These are phyloP conservation scores for Hericium rajendrae DNA, from an alignment of 768 basidiomycete species.

Conservation along the genomic window DNA sequence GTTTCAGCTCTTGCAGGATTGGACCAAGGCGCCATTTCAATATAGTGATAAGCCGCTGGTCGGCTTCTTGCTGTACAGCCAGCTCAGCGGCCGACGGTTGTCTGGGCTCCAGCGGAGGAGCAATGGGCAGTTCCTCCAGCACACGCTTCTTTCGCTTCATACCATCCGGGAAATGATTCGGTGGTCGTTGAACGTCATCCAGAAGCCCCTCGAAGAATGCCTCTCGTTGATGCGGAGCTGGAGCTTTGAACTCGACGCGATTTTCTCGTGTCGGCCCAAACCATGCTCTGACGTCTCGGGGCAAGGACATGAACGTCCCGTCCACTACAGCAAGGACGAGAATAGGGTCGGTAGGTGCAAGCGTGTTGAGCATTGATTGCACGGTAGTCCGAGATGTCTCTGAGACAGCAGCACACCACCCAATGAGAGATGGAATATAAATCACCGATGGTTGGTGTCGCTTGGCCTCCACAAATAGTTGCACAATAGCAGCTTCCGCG, in stretches of 20 bases:
- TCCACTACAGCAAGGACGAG: constrained; percentile 86
- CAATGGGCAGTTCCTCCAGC: constrained; percentile 77
- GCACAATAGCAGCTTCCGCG: constrained; percentile 85
- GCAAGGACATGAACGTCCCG: constrained; percentile 57
- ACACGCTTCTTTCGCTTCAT: constrained; percentile 74
- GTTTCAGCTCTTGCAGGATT: constrained; percentile 79
- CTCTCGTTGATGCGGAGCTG: constrained; percentile 45
- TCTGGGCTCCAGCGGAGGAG: constrained; percentile 83
- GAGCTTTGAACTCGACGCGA: constrained; percentile 51
- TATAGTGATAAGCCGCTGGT: constrained; percentile 66
- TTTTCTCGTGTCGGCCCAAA: constrained; percentile 76
- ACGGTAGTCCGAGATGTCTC: constrained; percentile 82
- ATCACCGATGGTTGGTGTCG: constrained; percentile 93
- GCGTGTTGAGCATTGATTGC: constrained; percentile 82
- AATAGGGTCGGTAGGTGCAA: constrained; percentile 89
- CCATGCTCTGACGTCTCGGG: constrained; percentile 81
- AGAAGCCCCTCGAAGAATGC: constrained; percentile 74
- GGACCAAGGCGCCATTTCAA: constrained; percentile 88
- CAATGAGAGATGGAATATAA: constrained; percentile 82
- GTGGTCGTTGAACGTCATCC: constrained; percentile 60
- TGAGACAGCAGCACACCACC: constrained; percentile 79
- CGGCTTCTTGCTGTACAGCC: constrained; percentile 72
- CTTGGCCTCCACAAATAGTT: constrained; percentile 94
- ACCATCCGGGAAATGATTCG: constrained; percentile 85
- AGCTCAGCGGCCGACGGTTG: constrained; percentile 76